A percentile compares a stretch with the other conserved stretches of the same genome.
Evolutionary conservation across 1,284 basidiomycete genomes (phyloP).

Genomic region (Ustilago curta): DNA sequence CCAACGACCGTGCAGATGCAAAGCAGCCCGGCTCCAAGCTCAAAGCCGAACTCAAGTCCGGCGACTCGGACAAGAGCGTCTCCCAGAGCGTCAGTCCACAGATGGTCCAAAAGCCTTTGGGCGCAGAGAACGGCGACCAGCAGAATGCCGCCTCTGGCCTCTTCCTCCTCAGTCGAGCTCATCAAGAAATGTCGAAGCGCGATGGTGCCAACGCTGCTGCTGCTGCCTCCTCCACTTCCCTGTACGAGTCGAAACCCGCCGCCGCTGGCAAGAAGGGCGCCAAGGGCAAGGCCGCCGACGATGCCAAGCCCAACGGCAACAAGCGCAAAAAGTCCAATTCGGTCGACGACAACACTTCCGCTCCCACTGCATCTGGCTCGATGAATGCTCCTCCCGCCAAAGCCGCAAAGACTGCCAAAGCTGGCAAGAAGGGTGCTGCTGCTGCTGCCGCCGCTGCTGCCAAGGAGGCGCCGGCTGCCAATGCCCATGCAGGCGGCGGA

Average conservation of each 20-base stretch:
- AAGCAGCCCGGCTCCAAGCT: conserved; percentile 38
- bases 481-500: conserved; percentile 17
- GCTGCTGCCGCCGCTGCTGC: conserved; percentile 22
- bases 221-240: conserved; percentile 25
- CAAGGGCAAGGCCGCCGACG: conserved; percentile 16
- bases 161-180: conserved; percentile 90
- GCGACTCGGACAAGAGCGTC: conserved; percentile 21
- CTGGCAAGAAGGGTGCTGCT: conserved; percentile 68
- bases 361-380: conserved; percentile 4
- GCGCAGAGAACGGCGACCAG: conserved; percentile 34
- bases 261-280: conserved; percentile 17
- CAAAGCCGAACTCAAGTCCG: conserved; percentile 31
- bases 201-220: conserved; percentile 74
- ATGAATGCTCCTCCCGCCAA: conserved; percentile 32
- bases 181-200: conserved; percentile 94
- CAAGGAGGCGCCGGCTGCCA: conserved; percentile 63
- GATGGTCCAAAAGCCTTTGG: conserved; percentile 44
- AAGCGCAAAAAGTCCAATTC: conserved; percentile 59
- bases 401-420: conserved; percentile 66
- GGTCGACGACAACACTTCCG: conserved; percentile 15
- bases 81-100: conserved; percentile 48
- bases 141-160: conserved; percentile 74
- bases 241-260: conserved; percentile 40
- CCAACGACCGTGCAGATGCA: conserved; percentile 14
- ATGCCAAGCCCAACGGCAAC: conserved; percentile 43